Base-by-base conservation (phyloP, 306 rosid genomes). In the Glycine latifolia region DNA sequence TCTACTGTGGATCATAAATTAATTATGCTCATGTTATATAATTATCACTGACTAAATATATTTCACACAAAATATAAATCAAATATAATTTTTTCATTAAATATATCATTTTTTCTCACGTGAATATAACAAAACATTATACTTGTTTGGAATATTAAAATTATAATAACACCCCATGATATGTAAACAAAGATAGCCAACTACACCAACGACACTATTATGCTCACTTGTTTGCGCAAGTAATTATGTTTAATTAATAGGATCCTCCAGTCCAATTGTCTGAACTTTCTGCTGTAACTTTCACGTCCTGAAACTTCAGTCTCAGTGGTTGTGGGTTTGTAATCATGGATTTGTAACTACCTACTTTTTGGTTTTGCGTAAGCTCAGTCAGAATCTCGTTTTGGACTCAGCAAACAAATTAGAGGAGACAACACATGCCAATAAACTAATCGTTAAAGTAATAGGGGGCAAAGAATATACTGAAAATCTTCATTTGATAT, bases 401-500 rank as follows among this genome's bases (percentile, higher is more conserved):
- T 63, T 63, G 20, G 11, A n/a, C 75, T 6, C 33, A 59, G 13
- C 43, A 68, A 79, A 82, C 86, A 55, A 60, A 60, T 20, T 9
- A 63, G 20, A 83, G 73, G 50, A 71, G 85, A 83, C 83, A 83
- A 71, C 16, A 43, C n/a, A 17, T 56, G 65, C 0, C 70, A 13
- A 46, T 78, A 77, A 63, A 71, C 37, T 83, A 83, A 26, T 26
- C 31, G 31, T 26, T 26, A 26, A 26, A 26, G 31, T 26, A 26
- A 7, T 4, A 41, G 31, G 55, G 15, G 6, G 35, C 70, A 5
- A 80, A 65, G 86, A 85, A 84, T 84, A 84, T 84, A 13, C 88
- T 20, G 4, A 3, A 62, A 8, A 84, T 69, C 59, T 65, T 69
- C 52, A 15, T 49, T 50, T 65, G 10, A 63, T 53, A 16, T 44